Evolutionary conservation across 2,329 filamentous ascomycete genomes (phyloP), one percentile per base, ranked within the genome.

Genomic region (Diaporthe sp.): DNA sequence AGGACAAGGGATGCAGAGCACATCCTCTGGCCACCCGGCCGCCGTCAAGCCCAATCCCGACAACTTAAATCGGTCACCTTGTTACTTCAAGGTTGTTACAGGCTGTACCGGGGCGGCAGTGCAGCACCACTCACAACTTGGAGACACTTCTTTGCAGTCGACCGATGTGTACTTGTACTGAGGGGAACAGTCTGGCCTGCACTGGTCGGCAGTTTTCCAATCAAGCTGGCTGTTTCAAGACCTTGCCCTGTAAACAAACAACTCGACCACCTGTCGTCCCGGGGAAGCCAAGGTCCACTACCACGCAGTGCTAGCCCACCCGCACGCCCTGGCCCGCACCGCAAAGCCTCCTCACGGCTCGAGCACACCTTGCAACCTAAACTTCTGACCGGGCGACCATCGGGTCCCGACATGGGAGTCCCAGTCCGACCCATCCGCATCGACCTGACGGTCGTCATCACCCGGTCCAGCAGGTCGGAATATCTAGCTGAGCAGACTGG

Each of bases 311-410:
- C 56, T n/a, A 61, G 56, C 10, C 35, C 35, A 19, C 37, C 35
- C 17, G 10, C 59, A 27, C 27, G 27, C 63, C 58, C 56, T 50
- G 39, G 39, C 51, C 66, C 51, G 51, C 71, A 59, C 27, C 27
- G 55, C 53, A 68, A 66, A 63, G 58, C 65, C 65, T 73, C 51
- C 32, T 37, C 37, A 35, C 47, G 70, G 73, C 73, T 71, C 71
- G 73, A 73, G 73, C 73, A 73, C 58, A 73, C 66, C 73, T 75
- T 75, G 71, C 73, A 73, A 73, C 42, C 37, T 44, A n/a, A 39
- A 51, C 35, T 61, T 50, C 32, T 61, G 69, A 19, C 69, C 69
- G 55, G 69, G 42, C 55, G 42, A 30, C 70, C 59, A 27, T 50
- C 70, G 63, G 71, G 8, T 53, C 15, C 56, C 30, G 47, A 63